Percentiles rank a stretch among this genome's conserved stretches.
Conservation (phyloP, 805 yeast species). For the Ogataea neopini region DNA sequence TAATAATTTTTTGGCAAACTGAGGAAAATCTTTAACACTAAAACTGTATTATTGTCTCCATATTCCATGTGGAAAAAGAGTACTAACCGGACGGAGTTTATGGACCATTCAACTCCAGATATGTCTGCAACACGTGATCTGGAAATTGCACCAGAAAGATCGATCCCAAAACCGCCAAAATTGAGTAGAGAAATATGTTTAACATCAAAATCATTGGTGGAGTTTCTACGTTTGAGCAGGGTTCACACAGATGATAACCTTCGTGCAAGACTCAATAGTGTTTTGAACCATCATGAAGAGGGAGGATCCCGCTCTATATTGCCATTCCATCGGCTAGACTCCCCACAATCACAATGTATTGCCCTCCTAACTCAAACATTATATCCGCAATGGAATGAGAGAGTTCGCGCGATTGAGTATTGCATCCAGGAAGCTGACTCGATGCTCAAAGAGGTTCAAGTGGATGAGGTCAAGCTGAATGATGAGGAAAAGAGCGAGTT, state of each 20-base stretch:
- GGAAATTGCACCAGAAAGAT: slow-evolving; percentile 25
- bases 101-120: no score
- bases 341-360: slow-evolving; percentile 33
- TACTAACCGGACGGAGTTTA: no score
- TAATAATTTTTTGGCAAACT: neutral
- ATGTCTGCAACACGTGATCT: no score
- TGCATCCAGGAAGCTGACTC: slow-evolving; percentile 38
- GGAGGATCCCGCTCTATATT: slow-evolving; percentile 22
- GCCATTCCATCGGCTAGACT: slow-evolving; percentile 14
- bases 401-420: slow-evolving; percentile 42
- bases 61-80: slow-evolving; percentile 7
- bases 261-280: slow-evolving; percentile 43
- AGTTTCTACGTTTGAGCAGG: slow-evolving; percentile 40
- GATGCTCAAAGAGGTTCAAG: slow-evolving; percentile 35
- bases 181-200: slow-evolving; percentile 34
- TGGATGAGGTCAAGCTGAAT: slow-evolving; percentile 20
- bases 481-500: slow-evolving; percentile 24
- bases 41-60: neutral
- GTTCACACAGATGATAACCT: slow-evolving; percentile 47
- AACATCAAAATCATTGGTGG: slow-evolving; percentile 35
- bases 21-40: no score
- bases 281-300: slow-evolving; percentile 33
- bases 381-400: slow-evolving; percentile 49
- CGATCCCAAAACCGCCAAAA: slow-evolving; percentile 30
- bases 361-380: slow-evolving; percentile 38